phyloP scores from a whole-genome alignment of 306 rosid species.

The Quercus robur region DNA sequence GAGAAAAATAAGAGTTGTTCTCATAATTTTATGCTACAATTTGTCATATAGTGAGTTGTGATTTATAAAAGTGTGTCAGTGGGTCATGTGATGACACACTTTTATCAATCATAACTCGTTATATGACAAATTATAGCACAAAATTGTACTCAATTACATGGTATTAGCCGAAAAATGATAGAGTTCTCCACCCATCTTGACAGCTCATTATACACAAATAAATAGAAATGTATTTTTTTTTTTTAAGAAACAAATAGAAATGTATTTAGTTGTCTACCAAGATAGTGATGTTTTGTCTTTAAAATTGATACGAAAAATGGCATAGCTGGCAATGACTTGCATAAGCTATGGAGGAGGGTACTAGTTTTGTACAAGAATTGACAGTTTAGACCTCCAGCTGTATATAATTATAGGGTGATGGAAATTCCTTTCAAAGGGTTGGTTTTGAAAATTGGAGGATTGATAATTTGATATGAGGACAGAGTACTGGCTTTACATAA shows the following conservation, averaged over 20 bases:
- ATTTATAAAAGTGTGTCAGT: too few relatives aligned
- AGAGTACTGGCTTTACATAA: too few relatives aligned
- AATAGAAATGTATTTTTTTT: background rate
- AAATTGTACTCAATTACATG: too few relatives aligned
- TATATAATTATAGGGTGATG: background rate
- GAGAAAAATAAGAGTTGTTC: too few relatives aligned
- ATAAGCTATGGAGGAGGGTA: background rate
- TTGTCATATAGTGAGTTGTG: too few relatives aligned
- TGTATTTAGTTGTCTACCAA: background rate
- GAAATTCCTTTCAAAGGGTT: background rate
- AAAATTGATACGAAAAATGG: too few relatives aligned
- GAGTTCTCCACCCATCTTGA: too few relatives aligned
- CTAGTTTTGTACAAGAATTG: background rate
- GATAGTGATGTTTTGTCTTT: background rate
- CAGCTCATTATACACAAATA: background rate
- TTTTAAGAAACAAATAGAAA: background rate
- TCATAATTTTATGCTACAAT: too few relatives aligned
- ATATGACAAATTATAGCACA: too few relatives aligned
- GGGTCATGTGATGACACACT: too few relatives aligned
- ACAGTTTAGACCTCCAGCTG: background rate
- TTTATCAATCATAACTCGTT: fast-evolving
- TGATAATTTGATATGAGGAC: background rate
- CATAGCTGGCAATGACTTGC: background rate
- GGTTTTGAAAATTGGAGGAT: background rate
- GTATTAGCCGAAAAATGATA: too few relatives aligned